Evolutionary conservation across 768 basidiomycete species (phyloP).

Genomic region (Postia placenta): DNA sequence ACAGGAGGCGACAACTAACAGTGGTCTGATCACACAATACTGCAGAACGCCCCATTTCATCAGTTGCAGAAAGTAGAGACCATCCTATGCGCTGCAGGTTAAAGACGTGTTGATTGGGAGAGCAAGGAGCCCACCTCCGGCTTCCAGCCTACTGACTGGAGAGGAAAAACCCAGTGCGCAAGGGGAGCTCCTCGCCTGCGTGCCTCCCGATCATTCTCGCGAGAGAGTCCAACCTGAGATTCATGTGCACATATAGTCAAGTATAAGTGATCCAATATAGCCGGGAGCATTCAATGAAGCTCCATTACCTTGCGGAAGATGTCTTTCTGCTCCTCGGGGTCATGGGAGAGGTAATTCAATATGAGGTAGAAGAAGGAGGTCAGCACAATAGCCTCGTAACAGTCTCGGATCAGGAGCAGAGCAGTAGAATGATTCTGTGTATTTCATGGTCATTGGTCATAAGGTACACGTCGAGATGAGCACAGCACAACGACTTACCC

Average conservation of each 20-base stretch:
- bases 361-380: slow-evolving; percentile 78
- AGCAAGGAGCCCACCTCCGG: slow-evolving; percentile 39
- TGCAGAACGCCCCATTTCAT: slow-evolving; percentile 78
- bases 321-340: slow-evolving; percentile 52
- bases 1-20: slow-evolving; percentile 27
- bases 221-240: slow-evolving; percentile 42
- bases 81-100: slow-evolving; percentile 36
- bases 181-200: slow-evolving; percentile 37
- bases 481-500: slow-evolving; percentile 35
- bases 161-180: slow-evolving; percentile 64
- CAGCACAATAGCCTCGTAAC: slow-evolving; percentile 71
- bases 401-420: slow-evolving; percentile 62
- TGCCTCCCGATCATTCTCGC: slow-evolving; percentile 42
- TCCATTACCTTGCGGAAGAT: slow-evolving; percentile 42
- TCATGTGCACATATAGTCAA: too few relatives aligned
- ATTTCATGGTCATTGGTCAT: neutral
- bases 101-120: neutral
- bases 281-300: too few relatives aligned
- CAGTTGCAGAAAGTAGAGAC: slow-evolving; percentile 61
- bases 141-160: slow-evolving; percentile 57
- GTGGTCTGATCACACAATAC: slow-evolving; percentile 60
- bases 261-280: too few relatives aligned
- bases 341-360: slow-evolving; percentile 60
- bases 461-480: neutral
- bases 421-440: slow-evolving; percentile 60